phyloP scores from a whole-genome alignment of 1,139 yeast genomes.

The Yamadazyma sp. region DNA sequence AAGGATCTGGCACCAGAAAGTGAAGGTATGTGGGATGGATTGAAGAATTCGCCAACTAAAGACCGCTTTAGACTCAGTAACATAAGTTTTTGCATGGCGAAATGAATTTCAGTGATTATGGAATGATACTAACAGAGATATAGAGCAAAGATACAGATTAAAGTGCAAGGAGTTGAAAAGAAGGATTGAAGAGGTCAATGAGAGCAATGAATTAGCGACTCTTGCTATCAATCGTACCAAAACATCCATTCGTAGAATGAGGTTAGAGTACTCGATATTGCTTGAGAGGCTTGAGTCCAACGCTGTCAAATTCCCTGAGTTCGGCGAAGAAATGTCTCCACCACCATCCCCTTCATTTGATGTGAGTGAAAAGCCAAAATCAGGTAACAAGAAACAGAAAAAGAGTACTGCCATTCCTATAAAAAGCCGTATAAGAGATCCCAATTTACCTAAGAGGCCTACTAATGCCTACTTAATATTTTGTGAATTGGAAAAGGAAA shows the following conservation, averaged over 20 bases:
- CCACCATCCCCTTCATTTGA: slow-evolving; percentile 41
- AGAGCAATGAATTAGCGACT: slow-evolving; percentile 74
- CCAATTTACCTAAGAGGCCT: slow-evolving; percentile 83
- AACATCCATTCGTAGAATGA: slow-evolving; percentile 70
- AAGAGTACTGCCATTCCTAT: slow-evolving; percentile 14
- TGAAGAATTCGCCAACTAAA: background rate
- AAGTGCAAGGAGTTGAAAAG: slow-evolving; percentile 73
- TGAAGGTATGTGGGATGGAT: slow-evolving; percentile 34
- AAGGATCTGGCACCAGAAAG: slow-evolving; percentile 41
- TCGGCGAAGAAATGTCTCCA: slow-evolving; percentile 42
- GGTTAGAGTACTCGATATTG: slow-evolving; percentile 79
- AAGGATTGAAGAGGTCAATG: slow-evolving; percentile 74
- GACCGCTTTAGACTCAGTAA: too few relatives aligned
- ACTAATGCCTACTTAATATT: slow-evolving; percentile 86
- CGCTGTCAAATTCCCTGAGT: slow-evolving; percentile 36
- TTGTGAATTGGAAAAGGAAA: slow-evolving; percentile 83
- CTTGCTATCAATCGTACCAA: slow-evolving; percentile 79
- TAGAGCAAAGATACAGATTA: slow-evolving; percentile 49
- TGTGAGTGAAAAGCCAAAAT: slow-evolving; percentile 27
- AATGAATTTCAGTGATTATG: background rate
- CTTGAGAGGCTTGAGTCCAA: slow-evolving; percentile 76
- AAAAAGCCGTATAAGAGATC: slow-evolving; percentile 54
- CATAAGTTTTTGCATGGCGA: slow-evolving; percentile 1
- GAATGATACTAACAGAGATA: slow-evolving; percentile 5
- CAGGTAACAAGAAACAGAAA: slow-evolving; percentile 22